Evolutionary conservation across 2,329 filamentous ascomycete genomes (phyloP).

Genomic region (Alternaria brassicicola): DNA sequence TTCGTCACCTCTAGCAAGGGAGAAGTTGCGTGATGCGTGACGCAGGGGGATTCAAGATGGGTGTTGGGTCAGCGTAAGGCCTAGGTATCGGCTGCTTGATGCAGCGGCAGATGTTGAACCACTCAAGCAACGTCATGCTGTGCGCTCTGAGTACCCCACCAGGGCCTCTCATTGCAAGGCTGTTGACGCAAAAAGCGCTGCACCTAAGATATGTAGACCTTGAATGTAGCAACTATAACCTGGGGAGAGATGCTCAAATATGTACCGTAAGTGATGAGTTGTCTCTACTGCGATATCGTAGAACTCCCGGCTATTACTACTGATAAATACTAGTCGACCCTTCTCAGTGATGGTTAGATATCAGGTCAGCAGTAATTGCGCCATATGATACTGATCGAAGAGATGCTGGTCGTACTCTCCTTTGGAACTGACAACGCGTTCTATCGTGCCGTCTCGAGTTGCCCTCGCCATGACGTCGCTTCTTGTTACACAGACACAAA

Average conservation of each 20-base stretch:
- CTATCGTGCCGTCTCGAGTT: neutral
- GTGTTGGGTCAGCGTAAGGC: neutral
- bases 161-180: neutral
- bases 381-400: neutral
- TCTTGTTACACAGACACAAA: neutral
- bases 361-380: neutral
- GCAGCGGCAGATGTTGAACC: neutral
- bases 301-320: neutral
- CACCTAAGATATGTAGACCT: neutral
- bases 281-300: neutral
- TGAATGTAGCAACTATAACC: neutral
- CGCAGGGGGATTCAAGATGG: neutral
- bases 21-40: neutral
- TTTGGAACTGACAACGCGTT: neutral
- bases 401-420: neutral
- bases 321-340: no score
- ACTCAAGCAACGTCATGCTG: neutral
- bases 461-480: slow-evolving; percentile 13
- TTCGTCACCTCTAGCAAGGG: neutral
- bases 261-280: no score
- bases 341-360: neutral
- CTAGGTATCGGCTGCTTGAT: neutral
- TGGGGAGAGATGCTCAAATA: neutral
- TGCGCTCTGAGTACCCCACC: neutral
- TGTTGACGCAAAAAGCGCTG: neutral